Evolutionary conservation across 2,329 filamentous ascomycete species (phyloP), one percentile per base, ranked within the genome.

Genomic region (Ophiocordyceps polyrhachis-furcata): DNA sequence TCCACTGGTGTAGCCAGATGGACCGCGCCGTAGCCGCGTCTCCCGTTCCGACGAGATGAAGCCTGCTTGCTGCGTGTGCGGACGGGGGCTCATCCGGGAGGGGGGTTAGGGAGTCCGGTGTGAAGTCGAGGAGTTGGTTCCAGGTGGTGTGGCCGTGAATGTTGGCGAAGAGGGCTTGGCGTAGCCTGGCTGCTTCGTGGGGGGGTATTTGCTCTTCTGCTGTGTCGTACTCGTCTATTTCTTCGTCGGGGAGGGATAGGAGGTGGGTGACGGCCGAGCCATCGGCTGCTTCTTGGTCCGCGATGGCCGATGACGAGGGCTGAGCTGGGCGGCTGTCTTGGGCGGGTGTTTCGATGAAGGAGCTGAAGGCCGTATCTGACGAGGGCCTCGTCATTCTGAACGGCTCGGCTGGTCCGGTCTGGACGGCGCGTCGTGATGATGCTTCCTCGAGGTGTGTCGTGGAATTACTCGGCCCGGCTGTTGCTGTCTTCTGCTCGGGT

Each of bases 1-100:
- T 64, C 74, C 75, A 79, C 51, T 75, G 67, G 32, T 63, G 58
- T 13, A 73, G 56, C 73, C 73, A 77, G 15, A 60, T 50, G 42
- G 61, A 52, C 53, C 58, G 65, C 20, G 64, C 65, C 46, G 64
- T 62, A 5, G 53, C 51, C 0, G 53, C 38, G 48, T 70, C 61
- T 2, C 50, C 47, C 7, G 61, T 58, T 13, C 71, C 71, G 21
- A 69, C 71, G 21, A 69, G 45, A 42, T 65, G 58, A 29, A 50
- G 49, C 40, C 47, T 28, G 25, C 9, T 11, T 2, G 25, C 8
- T 28, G 25, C 25, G 25, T 11, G 25, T 28, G 9, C 4, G 6
- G 25, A 28, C 4, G 25, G 45, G 42, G 46, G 49, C 42, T 51
- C 50, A 17, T 45, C 43, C 23, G 49, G 48, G 14, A 49, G 51